Evolutionary conservation across 345 rosid genomes (phyloP).

Genomic region (Trapa bicornis): DNA sequence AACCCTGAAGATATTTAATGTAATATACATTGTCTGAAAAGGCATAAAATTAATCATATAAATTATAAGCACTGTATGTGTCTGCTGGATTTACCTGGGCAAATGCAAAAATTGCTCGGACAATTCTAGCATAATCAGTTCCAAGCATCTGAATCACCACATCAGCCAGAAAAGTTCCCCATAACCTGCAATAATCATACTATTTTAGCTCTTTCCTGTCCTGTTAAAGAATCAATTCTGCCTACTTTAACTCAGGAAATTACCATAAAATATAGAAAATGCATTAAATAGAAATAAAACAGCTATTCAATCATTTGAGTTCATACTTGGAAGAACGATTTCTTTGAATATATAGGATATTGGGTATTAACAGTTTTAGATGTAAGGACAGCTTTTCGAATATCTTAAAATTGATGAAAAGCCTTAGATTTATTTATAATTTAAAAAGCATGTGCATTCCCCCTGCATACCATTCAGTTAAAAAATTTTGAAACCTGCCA

Average conservation of each 20-base stretch:
- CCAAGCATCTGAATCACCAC: constrained; percentile 96
- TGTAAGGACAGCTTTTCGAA: not conserved
- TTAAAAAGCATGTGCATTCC: not conserved
- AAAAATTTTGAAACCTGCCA: not conserved
- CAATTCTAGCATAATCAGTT: constrained; percentile 87
- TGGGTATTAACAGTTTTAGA: not conserved
- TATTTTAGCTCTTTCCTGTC: not conserved
- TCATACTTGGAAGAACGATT: not conserved
- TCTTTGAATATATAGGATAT: not conserved
- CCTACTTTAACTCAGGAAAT: not conserved
- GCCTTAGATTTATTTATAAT: not conserved
- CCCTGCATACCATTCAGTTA: not conserved
- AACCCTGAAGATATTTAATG: not conserved
- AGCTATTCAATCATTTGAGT: not conserved
- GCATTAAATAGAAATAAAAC: not conserved
- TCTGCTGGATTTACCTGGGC: constrained; percentile 49
- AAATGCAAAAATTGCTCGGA: constrained; percentile 83
- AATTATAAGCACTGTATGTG: not conserved
- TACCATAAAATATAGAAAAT: not conserved
- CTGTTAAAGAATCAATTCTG: not conserved
- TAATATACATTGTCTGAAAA: not conserved
- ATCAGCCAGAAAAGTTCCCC: constrained; percentile 95
- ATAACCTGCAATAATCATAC: constrained; percentile 38
- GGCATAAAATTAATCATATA: not conserved
- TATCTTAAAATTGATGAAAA: not conserved